Percentiles rank a stretch among this genome's conserved stretches.
These are phyloP conservation scores for Colletotrichum endophyticum DNA, from an alignment of 2,329 filamentous ascomycete genomes.

Conservation along the genomic window DNA sequence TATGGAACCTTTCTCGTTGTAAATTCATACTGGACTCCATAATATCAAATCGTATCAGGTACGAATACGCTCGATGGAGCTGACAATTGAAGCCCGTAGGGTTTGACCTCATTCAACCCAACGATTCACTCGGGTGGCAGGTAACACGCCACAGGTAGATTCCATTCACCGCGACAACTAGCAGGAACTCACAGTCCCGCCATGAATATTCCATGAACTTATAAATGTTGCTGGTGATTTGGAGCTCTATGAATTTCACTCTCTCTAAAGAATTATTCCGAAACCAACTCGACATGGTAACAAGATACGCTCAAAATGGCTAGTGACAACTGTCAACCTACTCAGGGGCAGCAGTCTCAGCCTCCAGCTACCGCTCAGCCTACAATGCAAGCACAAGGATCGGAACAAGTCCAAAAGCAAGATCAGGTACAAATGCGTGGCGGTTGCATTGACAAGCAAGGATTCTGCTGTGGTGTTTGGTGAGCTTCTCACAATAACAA, in stretches of 20 bases:
- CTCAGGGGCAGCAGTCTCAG: background rate
- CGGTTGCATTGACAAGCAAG: background rate
- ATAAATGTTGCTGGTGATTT: background rate
- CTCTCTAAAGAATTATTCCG: rapidly evolving
- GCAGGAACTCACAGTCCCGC: background rate
- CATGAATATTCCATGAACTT: background rate
- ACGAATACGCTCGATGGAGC: background rate
- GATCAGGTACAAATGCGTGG: background rate
- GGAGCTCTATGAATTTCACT: rapidly evolving
- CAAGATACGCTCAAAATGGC: background rate
- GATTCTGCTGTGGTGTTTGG: background rate
- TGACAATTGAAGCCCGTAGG: background rate
- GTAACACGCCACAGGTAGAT: background rate
- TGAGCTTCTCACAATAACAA: background rate
- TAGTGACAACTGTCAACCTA: background rate
- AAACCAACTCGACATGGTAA: background rate
- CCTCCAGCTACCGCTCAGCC: rapidly evolving
- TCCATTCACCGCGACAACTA: background rate
- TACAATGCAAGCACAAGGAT: background rate
- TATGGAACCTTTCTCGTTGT: background rate
- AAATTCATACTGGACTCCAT: background rate
- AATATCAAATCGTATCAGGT: background rate
- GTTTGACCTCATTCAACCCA: background rate
- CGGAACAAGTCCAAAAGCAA: background rate
- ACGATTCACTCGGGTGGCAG: background rate